Conservation (phyloP, 2,329 filamentous ascomycete genomes). For the Phialemoniopsis sp. region DNA sequence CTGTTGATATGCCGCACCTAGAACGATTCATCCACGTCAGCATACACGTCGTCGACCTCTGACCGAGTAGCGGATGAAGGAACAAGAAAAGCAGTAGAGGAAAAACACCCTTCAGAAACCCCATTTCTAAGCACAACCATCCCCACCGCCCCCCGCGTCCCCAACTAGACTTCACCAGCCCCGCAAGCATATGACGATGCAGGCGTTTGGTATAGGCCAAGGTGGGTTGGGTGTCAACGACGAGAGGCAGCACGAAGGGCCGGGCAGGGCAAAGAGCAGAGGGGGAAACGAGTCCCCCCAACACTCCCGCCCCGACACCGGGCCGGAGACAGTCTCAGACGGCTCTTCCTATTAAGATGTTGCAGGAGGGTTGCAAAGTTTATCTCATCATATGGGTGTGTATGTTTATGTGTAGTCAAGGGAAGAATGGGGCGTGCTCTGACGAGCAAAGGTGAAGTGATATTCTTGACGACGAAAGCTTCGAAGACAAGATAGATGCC, state of each 20-base stretch:
- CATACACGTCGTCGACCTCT: no score
- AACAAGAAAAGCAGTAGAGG: constrained; percentile 6
- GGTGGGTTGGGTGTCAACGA: no score
- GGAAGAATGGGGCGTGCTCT: no score
- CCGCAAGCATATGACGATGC: constrained; percentile 30
- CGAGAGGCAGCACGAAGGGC: constrained; percentile 6
- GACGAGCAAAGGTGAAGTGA: no score
- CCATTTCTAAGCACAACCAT: constrained; percentile 33
- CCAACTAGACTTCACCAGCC: constrained; percentile 10
- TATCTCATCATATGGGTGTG: constrained; percentile 23
- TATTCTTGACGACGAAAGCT: no score
- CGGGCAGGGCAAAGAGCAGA: constrained; percentile 8
- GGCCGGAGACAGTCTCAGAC: constrained; percentile 28
- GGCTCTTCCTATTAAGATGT: constrained; percentile 34
- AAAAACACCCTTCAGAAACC: constrained; percentile 25
- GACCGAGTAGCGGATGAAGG: not conserved
- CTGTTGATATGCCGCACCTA: no score
- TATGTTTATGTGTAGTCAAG: not conserved
- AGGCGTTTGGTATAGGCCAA: constrained; percentile 11
- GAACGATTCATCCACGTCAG: no score
- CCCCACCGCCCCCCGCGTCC: constrained; percentile 18
- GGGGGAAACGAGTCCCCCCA: not conserved
- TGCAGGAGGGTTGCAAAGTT: constrained; percentile 20
- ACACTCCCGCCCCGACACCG: not conserved
- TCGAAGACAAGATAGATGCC: no score